A percentile compares a stretch with the other conserved stretches of the same genome.
Conservation (phyloP, 129 eudicot genomes). For the Chrysanthemum makinoi region DNA sequence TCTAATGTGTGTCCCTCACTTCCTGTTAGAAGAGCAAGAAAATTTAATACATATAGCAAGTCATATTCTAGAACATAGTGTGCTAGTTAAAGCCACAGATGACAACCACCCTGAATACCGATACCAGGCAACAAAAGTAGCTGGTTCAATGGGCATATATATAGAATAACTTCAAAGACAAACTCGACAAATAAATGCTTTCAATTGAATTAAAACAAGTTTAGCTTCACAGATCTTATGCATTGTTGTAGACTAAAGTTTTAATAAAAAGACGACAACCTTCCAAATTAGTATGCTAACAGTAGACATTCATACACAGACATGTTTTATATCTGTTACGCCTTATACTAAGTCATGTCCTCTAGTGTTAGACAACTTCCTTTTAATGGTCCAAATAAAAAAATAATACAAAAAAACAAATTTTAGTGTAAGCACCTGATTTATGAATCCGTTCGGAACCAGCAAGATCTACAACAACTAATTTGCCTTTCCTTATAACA, state of each 20-base stretch:
- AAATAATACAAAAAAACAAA: background rate
- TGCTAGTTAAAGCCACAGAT: background rate
- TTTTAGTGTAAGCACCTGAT: slow-evolving; percentile 54
- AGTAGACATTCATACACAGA: background rate
- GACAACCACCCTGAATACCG: background rate
- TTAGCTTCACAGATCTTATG: background rate
- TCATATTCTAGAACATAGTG: background rate
- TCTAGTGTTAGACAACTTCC: no score
- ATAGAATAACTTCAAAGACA: background rate
- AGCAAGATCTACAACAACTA: slow-evolving; percentile 85
- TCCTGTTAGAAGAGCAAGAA: slow-evolving; percentile 40
- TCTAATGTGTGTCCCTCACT: slow-evolving; percentile 90
- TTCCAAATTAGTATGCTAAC: slow-evolving; percentile 1
- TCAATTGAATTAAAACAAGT: background rate
- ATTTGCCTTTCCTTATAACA: slow-evolving; percentile 76
- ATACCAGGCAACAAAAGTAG: background rate
- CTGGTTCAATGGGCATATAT: background rate
- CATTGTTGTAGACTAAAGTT: background rate
- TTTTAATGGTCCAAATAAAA: background rate
- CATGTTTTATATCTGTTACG: background rate
- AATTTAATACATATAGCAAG: background rate
- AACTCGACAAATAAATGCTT: slow-evolving; percentile 5
- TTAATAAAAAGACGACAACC: background rate
- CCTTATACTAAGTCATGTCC: background rate
- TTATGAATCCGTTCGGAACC: slow-evolving; percentile 89